phyloP scores from a whole-genome alignment of 768 basidiomycete species.

The Solioccasus polychromus region DNA sequence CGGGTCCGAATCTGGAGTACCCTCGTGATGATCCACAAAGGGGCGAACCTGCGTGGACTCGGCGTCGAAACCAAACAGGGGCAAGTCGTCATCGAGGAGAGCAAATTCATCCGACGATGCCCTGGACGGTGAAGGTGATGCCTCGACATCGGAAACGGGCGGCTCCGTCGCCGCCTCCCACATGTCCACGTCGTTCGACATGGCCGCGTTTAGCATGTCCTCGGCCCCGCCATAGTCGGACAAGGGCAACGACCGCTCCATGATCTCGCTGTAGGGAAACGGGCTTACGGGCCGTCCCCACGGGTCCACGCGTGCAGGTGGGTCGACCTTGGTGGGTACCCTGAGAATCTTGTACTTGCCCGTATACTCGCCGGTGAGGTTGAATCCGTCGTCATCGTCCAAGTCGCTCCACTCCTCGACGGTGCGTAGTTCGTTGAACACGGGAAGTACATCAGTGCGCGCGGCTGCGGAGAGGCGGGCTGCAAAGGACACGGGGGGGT shows the following conservation, averaged over 20 bases:
- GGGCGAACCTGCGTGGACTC: constrained; percentile 16
- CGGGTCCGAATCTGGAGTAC: constrained; percentile 13
- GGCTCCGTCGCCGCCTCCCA: constrained; percentile 26
- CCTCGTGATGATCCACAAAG: neutral
- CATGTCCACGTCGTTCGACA: constrained; percentile 2
- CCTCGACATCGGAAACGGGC: constrained; percentile 13
- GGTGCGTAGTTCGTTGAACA: constrained; percentile 10
- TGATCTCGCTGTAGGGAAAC: constrained; percentile 43
- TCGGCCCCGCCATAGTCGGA: constrained; percentile 12
- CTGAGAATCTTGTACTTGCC: constrained; percentile 55
- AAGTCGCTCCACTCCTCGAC: constrained; percentile 26
- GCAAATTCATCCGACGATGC: constrained; percentile 21
- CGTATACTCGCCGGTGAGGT: constrained; percentile 59
- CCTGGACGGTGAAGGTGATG: constrained; percentile 1
- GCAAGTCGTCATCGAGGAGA: constrained; percentile 14
- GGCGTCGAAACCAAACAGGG: constrained; percentile 12
- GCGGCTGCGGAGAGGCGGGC: constrained; percentile 19
- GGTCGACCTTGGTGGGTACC: constrained; percentile 63
- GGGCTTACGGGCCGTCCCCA: constrained; percentile 76
- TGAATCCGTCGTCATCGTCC: constrained; percentile 31
- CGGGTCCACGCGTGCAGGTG: constrained; percentile 54
- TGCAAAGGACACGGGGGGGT: constrained; percentile 14
- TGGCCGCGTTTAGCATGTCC: neutral
- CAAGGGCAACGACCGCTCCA: constrained; percentile 28
- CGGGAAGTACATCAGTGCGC: constrained; percentile 12